Base-by-base conservation (phyloP, 345 rosid genomes). In the Melaleuca alternifolia region DNA sequence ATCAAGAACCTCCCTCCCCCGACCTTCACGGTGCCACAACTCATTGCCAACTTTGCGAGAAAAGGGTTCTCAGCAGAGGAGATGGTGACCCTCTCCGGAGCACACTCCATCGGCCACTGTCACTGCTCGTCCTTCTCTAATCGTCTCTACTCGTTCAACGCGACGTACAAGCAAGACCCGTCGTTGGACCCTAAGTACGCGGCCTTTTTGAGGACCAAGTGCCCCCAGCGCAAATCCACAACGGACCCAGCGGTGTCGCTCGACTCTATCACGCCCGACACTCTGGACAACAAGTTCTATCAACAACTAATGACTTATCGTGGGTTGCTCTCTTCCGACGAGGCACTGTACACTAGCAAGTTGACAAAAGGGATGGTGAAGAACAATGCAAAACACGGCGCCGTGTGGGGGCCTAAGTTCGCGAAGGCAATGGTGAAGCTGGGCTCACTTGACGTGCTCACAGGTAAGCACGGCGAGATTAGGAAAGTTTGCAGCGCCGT, bases 241-340 rank as follows among this genome's bases (percentile, higher is more conserved):
- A 54, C 33, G 7, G 88, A 88, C 75, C 86, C 90, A 11, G 61
- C 57, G 0, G 90, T 89, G 75, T 79, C 86, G 6, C 85, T 91
- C 2, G 91, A 90, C 26, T 14, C 16, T 18, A 59, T 56, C 6
- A 89, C 91, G 1, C 92, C 91, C 2, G 71, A 51, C 26, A 85
- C 85, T 4, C 81, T 90, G 16, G 94, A 93, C 84, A 92, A 88
- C 86, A 86, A 50, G 89, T 93, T 90, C 89, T 92, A 91, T 86
- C 9, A n/a, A 7, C 91, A 88, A 5, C 59, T 92, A 86, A 85
- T 5, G 82, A 62, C 30, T 5, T 30, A 59, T 18, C 88, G 91
- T 1, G 94, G 93, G 20, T 18, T 93, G 41, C 86, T 93, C 82
- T 87, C 89, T n/a, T 90, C 94, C 2, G 93, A 93, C 51, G 90